Evolutionary conservation across 495 filamentous ascomycete genomes (phyloP), one percentile per base, ranked within the genome.

Genomic region (Aspergillus egyptiacus): DNA sequence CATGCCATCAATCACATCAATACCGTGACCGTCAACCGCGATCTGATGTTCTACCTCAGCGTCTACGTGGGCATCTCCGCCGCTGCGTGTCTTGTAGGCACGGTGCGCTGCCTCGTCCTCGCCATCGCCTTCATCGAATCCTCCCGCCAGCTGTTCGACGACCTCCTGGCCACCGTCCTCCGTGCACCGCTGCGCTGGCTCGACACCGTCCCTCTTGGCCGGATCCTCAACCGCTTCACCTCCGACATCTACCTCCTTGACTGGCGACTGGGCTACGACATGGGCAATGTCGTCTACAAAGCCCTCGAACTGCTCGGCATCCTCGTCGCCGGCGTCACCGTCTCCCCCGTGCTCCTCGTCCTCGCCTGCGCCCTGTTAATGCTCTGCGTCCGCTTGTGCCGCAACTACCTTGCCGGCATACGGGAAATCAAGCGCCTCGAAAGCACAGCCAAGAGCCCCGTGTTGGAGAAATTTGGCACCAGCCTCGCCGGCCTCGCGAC

Each of bases 181-280:
- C 78, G 83, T 11, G 75, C 85, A 17, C 86, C 85, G 1, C 64
- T 85, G 7, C 69, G 84, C 37, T 91, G 86, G 86, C 72, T 90
- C 15, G 86, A 91, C 60, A 89, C 86, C 2, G 83, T 88, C 0
- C 86, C 86, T 0, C 66, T 87, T 0, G 86, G 86, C 6, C 77
- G 86, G 18, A 80, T 89, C 25, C 56, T 89, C 11, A 91, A 90
- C 65, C 76, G 86, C 5, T 89, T 89, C 48, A 85, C 85, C 0
- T 73, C 82, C 6, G 86, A 90, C 58, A 86, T 90, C 57, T 75
- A 81, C 54, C 75, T 76, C 1, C 71, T 89, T 14, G 86, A 89
- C 60, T 65, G 30, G 18, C 71, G 73, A 22, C 59, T 89, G n/a
- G 73, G 77, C 11, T 76, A 75, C 48, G 79, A 83, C 34, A 48